phyloP scores from a whole-genome alignment of 345 rosid species.

The Euphorbia lathyris region DNA sequence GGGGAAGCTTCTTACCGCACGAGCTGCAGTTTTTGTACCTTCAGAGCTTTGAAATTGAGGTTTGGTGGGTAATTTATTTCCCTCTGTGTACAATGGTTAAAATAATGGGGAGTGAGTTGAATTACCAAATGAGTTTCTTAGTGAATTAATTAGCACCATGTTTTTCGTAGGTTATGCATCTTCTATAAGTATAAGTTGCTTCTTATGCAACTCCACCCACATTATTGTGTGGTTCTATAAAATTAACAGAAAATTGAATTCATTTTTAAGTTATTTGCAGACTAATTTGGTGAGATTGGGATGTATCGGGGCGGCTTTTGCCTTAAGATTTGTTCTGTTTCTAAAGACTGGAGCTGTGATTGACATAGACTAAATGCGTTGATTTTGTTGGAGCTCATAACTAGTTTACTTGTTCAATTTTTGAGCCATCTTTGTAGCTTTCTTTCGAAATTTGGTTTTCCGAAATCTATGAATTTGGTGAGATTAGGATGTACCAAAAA shows the following conservation, averaged over 20 bases:
- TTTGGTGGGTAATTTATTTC: slow-evolving; percentile 31
- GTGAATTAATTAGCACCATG: slow-evolving; percentile 2
- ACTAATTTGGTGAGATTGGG: background rate
- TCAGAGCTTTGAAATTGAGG: slow-evolving; percentile 8
- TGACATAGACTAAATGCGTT: background rate
- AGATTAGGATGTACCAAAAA: too few species aligned
- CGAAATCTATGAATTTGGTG: too few species aligned
- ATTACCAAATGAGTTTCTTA: slow-evolving; percentile 21
- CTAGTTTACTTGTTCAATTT: background rate
- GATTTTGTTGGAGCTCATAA: background rate
- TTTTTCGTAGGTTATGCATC: background rate
- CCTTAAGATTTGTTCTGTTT: background rate
- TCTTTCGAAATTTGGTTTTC: too few species aligned
- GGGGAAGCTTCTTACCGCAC: slow-evolving; percentile 6
- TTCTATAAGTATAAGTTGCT: slow-evolving; percentile 24
- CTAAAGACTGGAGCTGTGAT: background rate
- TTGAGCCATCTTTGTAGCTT: too few species aligned
- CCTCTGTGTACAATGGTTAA: slow-evolving; percentile 13
- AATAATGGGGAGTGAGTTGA: slow-evolving; percentile 18
- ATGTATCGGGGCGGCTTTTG: background rate
- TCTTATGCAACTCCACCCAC: slow-evolving; percentile 21
- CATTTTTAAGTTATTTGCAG: background rate
- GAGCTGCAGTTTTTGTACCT: slow-evolving; percentile 13
- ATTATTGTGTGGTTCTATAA: background rate
- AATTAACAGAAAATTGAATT: slow-evolving; percentile 13